Percentiles rank a stretch among this genome's conserved stretches.
These are phyloP conservation scores for Acanthamoeba lenticulata DNA, from an alignment of 208 protist genomes.

Conservation along the genomic window DNA sequence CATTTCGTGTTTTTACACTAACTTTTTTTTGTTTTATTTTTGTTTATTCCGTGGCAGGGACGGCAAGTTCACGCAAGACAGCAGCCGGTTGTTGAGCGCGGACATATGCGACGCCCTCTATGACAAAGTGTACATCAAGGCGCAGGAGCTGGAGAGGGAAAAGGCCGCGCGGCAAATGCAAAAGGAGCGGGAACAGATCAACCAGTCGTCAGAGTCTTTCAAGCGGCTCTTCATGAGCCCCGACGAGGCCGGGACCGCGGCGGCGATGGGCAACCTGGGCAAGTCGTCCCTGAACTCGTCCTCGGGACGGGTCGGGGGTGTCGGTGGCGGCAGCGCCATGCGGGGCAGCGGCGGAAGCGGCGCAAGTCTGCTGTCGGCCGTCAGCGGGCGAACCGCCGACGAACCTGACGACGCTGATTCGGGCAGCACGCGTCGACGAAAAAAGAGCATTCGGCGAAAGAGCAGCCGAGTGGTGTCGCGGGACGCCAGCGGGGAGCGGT, in stretches of 20 bases:
- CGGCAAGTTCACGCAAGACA: slow-evolving; percentile 5
- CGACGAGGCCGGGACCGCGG: not conserved
- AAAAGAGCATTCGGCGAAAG: not conserved
- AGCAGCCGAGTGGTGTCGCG: not conserved
- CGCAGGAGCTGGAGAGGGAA: not conserved
- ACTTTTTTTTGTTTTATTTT: not conserved
- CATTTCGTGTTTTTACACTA: not conserved
- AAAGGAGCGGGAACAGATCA: slow-evolving; percentile 14
- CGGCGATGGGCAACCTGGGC: not conserved
- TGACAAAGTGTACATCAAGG: slow-evolving; percentile 23
- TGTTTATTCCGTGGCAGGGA: not conserved
- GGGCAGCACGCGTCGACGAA: not conserved
- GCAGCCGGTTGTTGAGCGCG: not conserved
- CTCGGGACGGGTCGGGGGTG: no score
- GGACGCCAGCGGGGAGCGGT: not conserved
- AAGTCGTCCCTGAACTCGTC: not conserved
- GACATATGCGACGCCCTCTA: slow-evolving; percentile 2
- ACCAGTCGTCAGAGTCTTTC: slow-evolving; percentile 13
- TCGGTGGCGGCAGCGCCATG: not conserved
- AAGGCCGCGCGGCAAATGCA: not conserved
- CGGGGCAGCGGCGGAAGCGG: not conserved
- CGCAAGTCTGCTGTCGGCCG: no score
- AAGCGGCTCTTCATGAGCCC: not conserved
- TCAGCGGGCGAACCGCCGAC: not conserved
- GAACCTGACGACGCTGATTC: not conserved